Base-by-base conservation (phyloP, 306 rosid species). In the Citrullus amarus region DNA sequence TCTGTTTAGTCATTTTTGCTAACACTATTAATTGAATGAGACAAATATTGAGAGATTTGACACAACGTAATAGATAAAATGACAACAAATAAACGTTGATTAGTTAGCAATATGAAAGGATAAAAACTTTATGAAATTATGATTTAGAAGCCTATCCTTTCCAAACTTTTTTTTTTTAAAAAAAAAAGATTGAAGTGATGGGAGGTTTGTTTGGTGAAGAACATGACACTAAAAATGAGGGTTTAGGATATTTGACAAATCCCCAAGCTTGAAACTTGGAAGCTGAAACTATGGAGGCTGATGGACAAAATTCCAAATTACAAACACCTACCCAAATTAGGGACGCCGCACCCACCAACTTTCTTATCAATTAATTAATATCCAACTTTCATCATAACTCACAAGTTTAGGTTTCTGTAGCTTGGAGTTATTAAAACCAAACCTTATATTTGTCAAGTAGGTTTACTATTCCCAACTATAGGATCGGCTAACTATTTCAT, bases 281-380 rank as follows among this genome's bases (percentile, higher is more conserved):
- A 76, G 80, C 90, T 65, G 65, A 82, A 78, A 72, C 30, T 57
- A 78, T 76, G 84, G 83, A 85, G 83, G 66, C 61, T 60, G 67
- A 69, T 7, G 12, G 30, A 15, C 38, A 56, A 34, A 36, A 2
- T 54, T 43, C 61, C 58, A 50, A 74, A 28, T 6, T 9, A 30
- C 5, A 43, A 51, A 22, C 5, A n/a, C 7, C 30, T 68, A n/a
- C 20, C 11, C 2, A 68, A 68, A 41, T 68, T 39, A 20, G 25
- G 54, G 8, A 69, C 51, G 22, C 70, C 51, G 30, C 73, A 66
- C 50, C 36, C 55, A 20, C 36, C 75, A 18, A 10, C 55, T 69
- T 41, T n/a, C 2, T 1, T 41, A 36, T 43, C 17, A 5, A 48
- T 48, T 58, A 58, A 54, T 54, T 54, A 54, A 16, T 54, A 54